A percentile compares a stretch with the other conserved stretches of the same genome.
These are phyloP conservation scores for Amanita phalloides DNA, from an alignment of 768 basidiomycete genomes.

Conservation along the genomic window DNA sequence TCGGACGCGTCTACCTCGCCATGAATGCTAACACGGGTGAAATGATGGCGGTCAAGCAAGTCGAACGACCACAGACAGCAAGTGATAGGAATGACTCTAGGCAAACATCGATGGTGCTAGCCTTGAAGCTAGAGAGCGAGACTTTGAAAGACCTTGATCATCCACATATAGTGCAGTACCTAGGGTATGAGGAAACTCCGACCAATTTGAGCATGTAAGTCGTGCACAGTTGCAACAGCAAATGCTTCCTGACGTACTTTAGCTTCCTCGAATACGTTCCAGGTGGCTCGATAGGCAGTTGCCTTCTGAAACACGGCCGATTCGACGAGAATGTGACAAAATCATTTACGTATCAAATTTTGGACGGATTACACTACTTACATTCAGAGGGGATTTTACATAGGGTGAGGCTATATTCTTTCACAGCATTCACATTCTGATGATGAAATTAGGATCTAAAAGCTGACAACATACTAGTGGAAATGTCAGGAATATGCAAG, in stretches of 20 bases:
- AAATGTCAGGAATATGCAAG: constrained; percentile 86
- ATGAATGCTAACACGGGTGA: constrained; percentile 94
- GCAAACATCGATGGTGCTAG: constrained; percentile 79
- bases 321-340: constrained; percentile 89
- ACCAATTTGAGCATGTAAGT: constrained; percentile 87
- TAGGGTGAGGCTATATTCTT: constrained; percentile 40
- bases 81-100: constrained; percentile 87
- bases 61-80: constrained; percentile 85
- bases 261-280: constrained; percentile 99
- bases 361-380: constrained; percentile 86
- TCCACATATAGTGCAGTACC: constrained; percentile 94
- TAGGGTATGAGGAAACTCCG: constrained; percentile 88
- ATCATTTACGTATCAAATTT: constrained; percentile 87
- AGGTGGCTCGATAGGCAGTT: constrained; percentile 89
- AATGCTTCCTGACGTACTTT: neutral
- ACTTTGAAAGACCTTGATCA: constrained; percentile 95
- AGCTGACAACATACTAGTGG: constrained; percentile 96
- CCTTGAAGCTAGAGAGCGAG: constrained; percentile 91
- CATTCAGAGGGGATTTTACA: constrained; percentile 90
- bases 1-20: constrained; percentile 92
- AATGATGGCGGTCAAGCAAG: constrained; percentile 99
- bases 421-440: neutral
- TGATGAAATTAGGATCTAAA: constrained; percentile 67
- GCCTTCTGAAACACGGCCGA: constrained; percentile 84
- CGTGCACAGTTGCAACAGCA: neutral